Evolutionary conservation across 371 early-diverging fungal genomes (phyloP).

Genomic region (Haplosporangium sp.): DNA sequence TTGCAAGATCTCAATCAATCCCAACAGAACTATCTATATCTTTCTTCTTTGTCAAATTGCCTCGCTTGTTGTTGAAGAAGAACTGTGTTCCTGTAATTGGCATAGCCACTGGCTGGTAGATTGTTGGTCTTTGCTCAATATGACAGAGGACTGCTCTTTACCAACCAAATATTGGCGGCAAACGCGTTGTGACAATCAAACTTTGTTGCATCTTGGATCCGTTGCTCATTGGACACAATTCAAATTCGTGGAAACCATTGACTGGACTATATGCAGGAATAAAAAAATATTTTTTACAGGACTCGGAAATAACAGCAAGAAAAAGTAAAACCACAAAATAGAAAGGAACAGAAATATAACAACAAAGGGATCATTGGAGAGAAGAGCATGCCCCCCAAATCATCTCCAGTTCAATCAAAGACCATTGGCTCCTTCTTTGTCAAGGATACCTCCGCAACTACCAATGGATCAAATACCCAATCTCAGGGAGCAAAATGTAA

Average conservation of each 20-base stretch:
- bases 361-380: slow-evolving; percentile 5
- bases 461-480: neutral
- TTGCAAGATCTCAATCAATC: neutral
- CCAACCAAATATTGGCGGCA: neutral
- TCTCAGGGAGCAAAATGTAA: slow-evolving; percentile 5
- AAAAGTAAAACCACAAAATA: neutral
- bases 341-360: neutral
- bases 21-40: neutral
- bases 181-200: neutral
- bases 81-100: neutral
- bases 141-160: slow-evolving; percentile 7
- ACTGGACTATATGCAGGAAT: neutral
- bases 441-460: neutral
- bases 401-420: slow-evolving; percentile 13
- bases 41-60: neutral
- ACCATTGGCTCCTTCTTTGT: slow-evolving; percentile 15
- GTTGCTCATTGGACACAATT: neutral
- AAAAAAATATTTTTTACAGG: neutral
- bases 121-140: too few relatives aligned
- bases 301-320: neutral
- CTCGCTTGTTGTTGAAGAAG: neutral
- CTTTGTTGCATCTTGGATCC: slow-evolving; percentile 6
- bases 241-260: neutral
- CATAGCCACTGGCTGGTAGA: slow-evolving; percentile 1
- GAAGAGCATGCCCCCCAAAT: slow-evolving; percentile 20